phyloP scores from a whole-genome alignment of 345 rosid species.

The Eucalyptus curtisii region DNA sequence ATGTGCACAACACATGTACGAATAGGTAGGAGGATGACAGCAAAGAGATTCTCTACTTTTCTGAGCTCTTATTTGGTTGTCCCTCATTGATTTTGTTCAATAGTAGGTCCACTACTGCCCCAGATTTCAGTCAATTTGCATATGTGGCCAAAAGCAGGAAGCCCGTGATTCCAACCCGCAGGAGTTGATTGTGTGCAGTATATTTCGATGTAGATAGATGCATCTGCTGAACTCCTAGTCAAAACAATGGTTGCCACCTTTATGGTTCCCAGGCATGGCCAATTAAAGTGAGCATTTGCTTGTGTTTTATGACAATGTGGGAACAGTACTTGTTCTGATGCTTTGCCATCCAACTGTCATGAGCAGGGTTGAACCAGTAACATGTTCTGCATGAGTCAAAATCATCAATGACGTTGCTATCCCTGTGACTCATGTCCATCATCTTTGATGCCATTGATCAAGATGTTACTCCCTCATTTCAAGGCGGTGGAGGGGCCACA shows the following conservation, averaged over 20 bases:
- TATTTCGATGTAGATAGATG: background rate
- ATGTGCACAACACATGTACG: constrained; percentile 30
- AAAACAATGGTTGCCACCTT: background rate
- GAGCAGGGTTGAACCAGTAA: background rate
- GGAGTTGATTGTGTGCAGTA: constrained; percentile 15
- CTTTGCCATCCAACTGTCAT: background rate
- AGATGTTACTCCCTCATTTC: background rate
- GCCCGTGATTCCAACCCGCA: constrained; percentile 2
- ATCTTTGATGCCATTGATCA: background rate
- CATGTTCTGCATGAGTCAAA: background rate
- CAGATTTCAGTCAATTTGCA: constrained; percentile 55
- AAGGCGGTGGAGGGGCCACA: background rate
- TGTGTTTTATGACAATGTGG: background rate
- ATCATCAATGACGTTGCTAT: background rate
- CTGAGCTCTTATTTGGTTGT: background rate
- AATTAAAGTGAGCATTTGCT: background rate
- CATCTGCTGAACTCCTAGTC: background rate
- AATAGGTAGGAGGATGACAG: constrained; percentile 25
- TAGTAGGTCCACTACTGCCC: constrained; percentile 30
- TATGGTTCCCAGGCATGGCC: background rate
- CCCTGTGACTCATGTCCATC: background rate
- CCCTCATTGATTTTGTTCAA: background rate
- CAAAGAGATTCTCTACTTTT: background rate
- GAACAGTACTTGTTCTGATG: background rate
- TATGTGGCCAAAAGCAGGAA: constrained; percentile 28